Percentiles rank a stretch among this genome's conserved stretches.
Conservation (phyloP, 2,329 filamentous ascomycete genomes). For the Trematosphaeria pertusa region DNA sequence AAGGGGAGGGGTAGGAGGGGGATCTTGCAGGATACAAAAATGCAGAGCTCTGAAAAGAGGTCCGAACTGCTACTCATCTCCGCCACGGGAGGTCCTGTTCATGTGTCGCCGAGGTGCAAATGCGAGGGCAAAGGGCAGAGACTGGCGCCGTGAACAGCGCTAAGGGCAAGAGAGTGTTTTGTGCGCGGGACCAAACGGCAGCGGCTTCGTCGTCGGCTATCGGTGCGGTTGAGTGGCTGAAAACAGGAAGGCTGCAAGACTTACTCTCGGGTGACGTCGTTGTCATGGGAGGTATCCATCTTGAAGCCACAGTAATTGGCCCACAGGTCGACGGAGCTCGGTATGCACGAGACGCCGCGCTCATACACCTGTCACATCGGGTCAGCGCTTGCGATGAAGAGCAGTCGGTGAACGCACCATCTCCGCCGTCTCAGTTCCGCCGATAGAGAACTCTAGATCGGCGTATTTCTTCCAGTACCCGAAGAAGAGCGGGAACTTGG, state of each 20-base stretch:
- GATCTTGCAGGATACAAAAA: slow-evolving; percentile 29
- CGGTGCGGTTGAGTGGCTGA: slow-evolving; percentile 35
- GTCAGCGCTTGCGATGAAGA: slow-evolving; percentile 7
- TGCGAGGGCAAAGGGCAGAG: slow-evolving; percentile 42
- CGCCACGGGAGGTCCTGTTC: slow-evolving; percentile 9
- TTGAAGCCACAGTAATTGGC: slow-evolving; percentile 98
- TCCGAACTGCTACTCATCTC: slow-evolving; percentile 21
- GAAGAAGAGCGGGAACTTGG: slow-evolving; percentile 94
- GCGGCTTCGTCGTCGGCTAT: slow-evolving; percentile 30
- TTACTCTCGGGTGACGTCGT: slow-evolving; percentile 99
- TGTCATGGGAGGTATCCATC: slow-evolving; percentile 94
- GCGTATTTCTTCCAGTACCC: slow-evolving; percentile 99
- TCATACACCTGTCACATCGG: slow-evolving; percentile 78
- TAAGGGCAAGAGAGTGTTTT: slow-evolving; percentile 25
- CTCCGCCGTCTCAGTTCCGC: slow-evolving; percentile 94
- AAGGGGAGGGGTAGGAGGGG: slow-evolving; percentile 11
- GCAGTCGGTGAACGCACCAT: slow-evolving; percentile 67
- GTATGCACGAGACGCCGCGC: slow-evolving; percentile 90
- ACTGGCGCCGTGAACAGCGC: slow-evolving; percentile 44
- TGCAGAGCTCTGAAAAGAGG: slow-evolving; percentile 10
- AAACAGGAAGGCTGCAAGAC: slow-evolving; percentile 57
- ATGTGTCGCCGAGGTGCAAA: slow-evolving; percentile 22
- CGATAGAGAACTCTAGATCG: slow-evolving; percentile 95
- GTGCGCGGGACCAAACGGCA: no score
- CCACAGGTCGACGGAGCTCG: slow-evolving; percentile 95